These are phyloP conservation scores for Acanthamoeba quina DNA, from an alignment of 208 protist species.

Conservation along the genomic window DNA sequence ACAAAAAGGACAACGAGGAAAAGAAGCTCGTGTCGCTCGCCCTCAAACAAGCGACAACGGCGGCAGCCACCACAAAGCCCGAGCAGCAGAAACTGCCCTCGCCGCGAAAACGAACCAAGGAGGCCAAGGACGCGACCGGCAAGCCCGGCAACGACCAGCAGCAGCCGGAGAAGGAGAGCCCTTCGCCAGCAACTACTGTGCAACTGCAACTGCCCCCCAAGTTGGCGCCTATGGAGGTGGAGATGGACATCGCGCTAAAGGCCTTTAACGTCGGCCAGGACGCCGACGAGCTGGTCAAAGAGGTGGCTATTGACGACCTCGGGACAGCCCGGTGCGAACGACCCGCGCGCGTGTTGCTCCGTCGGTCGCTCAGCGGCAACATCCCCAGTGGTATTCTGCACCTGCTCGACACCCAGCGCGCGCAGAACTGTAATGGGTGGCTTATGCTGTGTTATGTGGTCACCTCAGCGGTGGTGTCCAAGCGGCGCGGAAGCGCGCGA, in stretches of 20 bases:
- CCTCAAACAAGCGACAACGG: background rate
- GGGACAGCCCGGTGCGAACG: background rate
- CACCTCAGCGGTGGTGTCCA: constrained; percentile 32
- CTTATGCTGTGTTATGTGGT: background rate
- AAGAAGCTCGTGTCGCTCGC: background rate
- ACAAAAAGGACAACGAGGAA: background rate
- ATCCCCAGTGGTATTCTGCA: background rate
- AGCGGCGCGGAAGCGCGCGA: constrained; percentile 10
- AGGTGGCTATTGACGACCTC: background rate
- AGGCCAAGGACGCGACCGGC: background rate
- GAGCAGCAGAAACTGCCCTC: background rate
- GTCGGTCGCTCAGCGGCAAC: constrained; percentile 47
- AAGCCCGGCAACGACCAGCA: background rate
- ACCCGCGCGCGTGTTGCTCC: background rate
- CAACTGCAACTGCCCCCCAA: background rate
- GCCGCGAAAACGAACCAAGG: background rate
- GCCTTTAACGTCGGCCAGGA: background rate
- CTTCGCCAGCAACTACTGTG: background rate
- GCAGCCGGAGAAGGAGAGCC: background rate
- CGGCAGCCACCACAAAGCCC: no score
- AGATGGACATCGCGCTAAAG: constrained; percentile 44
- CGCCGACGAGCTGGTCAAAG: background rate
- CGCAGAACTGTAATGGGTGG: background rate
- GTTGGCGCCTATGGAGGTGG: background rate
- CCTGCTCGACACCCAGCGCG: background rate